Evolutionary conservation across 305 asterid genomes (phyloP), one percentile per base, ranked within the genome.

Genomic region (Caryopteris hybrid): DNA sequence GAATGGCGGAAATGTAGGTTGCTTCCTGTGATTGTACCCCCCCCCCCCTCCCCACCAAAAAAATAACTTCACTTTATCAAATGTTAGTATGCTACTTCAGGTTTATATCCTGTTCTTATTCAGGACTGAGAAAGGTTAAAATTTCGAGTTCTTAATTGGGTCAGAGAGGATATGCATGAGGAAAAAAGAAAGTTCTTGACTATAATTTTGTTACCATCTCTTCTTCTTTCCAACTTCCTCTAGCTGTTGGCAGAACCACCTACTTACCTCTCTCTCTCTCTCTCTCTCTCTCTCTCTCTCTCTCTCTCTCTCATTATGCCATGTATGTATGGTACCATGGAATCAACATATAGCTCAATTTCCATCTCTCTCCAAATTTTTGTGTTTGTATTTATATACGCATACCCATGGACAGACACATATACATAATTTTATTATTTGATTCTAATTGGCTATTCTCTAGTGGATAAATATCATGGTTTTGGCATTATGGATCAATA

Each of bases 1-100:
- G 63, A 82, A 76, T 69, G 85, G 80, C 68, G 95, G 75, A 72
- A 82, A 82, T 72, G 98, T 89, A 80, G 64, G 96, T 81, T 58
- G 13, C 16, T 5, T 51, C 56, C 54, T 68, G 52, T 50, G 53
- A 39, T 59, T 70, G n/a, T 50, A 8, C 48, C 2, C 22, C 36
- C 61, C 39, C 25, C 41, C 52, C 33, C 46, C 11, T 5, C 39
- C 21, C 57, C 38, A 7, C 64, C 7, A 39, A 14, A n/a, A 8
- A 11, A 58, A 43, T 25, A 33, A 68, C 29, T 39, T 64, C 55
- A n/a, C 41, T 66, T 10, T 66, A 17, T 52, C 64, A 46, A 60
- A n/a, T 41, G 42, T 17, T 54, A 12, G 7, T 61, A 23, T 65
- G 50, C 60, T 66, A 34, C 54, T 33, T 58, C 21, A 8, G 31